Evolutionary conservation across 176 grass and related monocot species (phyloP).

Genomic region (Saccharum officinarum): DNA sequence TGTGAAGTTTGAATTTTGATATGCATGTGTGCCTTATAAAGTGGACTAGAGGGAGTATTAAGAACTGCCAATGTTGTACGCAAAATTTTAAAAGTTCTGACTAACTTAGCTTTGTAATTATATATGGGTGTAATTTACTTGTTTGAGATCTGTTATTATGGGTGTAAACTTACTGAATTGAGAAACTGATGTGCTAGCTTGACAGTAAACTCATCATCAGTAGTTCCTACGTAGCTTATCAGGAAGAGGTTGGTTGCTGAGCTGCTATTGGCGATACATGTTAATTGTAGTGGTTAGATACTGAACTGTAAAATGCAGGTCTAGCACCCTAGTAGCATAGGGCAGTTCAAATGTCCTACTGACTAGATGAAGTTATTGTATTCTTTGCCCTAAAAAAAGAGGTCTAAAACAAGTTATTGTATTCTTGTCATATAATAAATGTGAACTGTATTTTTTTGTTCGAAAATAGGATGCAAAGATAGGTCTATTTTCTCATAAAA

Average conservation of each 20-base stretch:
- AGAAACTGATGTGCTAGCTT: background rate
- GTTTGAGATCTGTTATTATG: background rate
- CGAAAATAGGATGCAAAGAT: background rate
- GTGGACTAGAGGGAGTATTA: too few relatives aligned
- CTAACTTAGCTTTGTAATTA: background rate
- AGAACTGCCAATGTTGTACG: background rate
- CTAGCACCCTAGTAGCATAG: background rate
- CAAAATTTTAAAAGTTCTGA: background rate
- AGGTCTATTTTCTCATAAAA: background rate
- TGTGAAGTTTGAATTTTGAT: too few relatives aligned
- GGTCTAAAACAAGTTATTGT: too few relatives aligned
- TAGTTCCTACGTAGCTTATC: background rate
- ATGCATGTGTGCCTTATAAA: too few relatives aligned
- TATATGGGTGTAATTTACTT: background rate
- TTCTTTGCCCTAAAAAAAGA: background rate
- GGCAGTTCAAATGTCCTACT: background rate
- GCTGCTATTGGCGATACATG: background rate
- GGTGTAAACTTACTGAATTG: background rate
- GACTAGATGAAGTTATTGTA: background rate
- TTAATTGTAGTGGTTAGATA: conserved; percentile 3
- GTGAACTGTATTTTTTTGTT: background rate
- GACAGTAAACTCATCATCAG: background rate
- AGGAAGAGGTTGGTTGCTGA: background rate
- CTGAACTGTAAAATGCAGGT: background rate
- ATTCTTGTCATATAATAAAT: background rate